Base-by-base conservation (phyloP, 2,329 filamentous ascomycete genomes). In the Colletotrichum plurivorum region DNA sequence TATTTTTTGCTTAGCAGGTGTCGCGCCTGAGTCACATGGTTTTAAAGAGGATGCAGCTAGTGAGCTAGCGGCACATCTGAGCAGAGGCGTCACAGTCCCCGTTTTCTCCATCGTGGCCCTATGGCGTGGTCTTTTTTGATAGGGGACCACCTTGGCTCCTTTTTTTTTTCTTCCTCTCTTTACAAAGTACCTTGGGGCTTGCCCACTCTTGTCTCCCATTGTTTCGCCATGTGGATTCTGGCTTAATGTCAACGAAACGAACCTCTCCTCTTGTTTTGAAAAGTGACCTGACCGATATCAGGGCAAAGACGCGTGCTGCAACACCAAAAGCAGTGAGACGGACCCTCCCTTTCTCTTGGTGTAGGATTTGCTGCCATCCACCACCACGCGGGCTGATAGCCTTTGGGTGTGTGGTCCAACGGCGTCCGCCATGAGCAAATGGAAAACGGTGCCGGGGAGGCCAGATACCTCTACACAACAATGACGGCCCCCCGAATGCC, bases 31-130 rank as follows among this genome's bases (percentile, higher is more conserved):
- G 67, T 69, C 67, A 69, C 67, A 69, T 69, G 67, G 62, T 67
- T 67, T 46, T 67, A 57, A 69, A 60, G 62, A 61, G 62, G 67
- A 67, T 69, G 67, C 67, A 67, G 63, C 67, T 69, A 69, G 62
- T 51, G 27, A 27, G 16, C 67, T 69, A 69, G 67, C 56, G 62
- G 67, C 67, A 48, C 56, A 67, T 61, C 56, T 61, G 51, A 61
- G 5, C 31, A 25, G 15, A 25, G 48, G n/a, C 43, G 25, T 49
- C 41, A 36, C 54, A 56, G 45, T 46, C 49, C 61, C 62, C 62
- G 51, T 45, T 64, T 65, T 68, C 49, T 65, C 62, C 66, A 61
- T 69, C 51, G 55, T 69, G 51, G 66, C 66, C 66, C 66, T 69
- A 69, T 60, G 66, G 66, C 53, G 61, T 69, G 66, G 66, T 69